These are phyloP conservation scores for Bryoerythrophyllum caledonicum DNA, from an alignment of 225 moss, liverwort and hornwort species.

Conservation along the genomic window DNA sequence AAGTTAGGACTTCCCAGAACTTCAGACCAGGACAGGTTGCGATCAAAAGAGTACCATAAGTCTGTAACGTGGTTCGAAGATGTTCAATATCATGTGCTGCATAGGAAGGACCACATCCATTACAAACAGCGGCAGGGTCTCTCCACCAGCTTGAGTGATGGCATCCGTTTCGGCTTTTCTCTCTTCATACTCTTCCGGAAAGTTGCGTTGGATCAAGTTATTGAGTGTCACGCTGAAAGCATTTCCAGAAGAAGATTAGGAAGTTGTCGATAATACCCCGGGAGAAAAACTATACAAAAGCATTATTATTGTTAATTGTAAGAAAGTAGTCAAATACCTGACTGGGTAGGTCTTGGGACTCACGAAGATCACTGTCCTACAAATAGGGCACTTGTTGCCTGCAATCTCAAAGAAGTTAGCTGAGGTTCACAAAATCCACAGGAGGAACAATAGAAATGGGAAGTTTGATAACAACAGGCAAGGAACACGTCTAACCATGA, in stretches of 20 bases:
- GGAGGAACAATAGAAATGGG: slow-evolving; percentile 1
- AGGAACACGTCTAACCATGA: slow-evolving; percentile 78
- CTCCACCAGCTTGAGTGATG: slow-evolving; percentile 62
- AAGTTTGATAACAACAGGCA: no score
- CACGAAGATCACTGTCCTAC: slow-evolving; percentile 91
- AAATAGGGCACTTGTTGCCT: slow-evolving; percentile 97
- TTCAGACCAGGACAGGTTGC: neutral
- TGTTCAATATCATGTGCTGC: slow-evolving; percentile 65
- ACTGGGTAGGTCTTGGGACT: slow-evolving; percentile 78
- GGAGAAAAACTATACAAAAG: neutral
- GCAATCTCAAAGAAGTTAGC: slow-evolving; percentile 28
- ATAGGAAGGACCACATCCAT: slow-evolving; percentile 76
- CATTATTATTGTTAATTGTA: neutral
- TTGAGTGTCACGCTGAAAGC: slow-evolving; percentile 81
- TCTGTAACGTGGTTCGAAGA: slow-evolving; percentile 95
- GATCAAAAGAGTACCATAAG: slow-evolving; percentile 77
- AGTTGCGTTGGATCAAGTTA: slow-evolving; percentile 89
- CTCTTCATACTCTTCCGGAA: slow-evolving; percentile 82
- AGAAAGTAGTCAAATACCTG: slow-evolving; percentile 41
- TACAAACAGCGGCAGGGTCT: slow-evolving; percentile 86
- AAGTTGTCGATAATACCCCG: neutral
- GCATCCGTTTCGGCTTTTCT: slow-evolving; percentile 89
- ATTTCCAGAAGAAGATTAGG: slow-evolving; percentile 4
- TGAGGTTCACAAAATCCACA: slow-evolving; percentile 2
- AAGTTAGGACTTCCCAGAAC: slow-evolving; percentile 2